Base-by-base conservation (phyloP, 192 early-diverging fungal genomes). In the Coemansia sp. region DNA sequence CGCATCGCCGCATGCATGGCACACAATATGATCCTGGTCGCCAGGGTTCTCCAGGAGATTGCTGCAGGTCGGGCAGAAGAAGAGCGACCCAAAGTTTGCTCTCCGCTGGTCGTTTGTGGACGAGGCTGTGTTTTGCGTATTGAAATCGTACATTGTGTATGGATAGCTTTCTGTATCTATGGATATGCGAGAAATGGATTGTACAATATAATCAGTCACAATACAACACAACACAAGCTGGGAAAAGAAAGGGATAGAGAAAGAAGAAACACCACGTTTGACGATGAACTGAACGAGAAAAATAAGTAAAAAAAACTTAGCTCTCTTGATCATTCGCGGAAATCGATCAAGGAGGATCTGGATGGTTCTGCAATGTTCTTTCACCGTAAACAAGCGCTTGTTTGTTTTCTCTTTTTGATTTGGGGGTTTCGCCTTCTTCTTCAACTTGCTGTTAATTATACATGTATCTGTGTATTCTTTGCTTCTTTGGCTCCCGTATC, bases 61-160 rank as follows among this genome's bases (percentile, higher is more conserved):
- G 36, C 92, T 91, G 74, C 96, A 98, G 42, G 88, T 89, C 38
- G 87, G 82, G 79, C 96, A 98, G 65, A 98, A 96, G 29, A 94
- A 87, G 37, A 98, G 87, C 17, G 88, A 89, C 30, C 88, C 88
- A 68, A 65, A 83, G 56, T 74, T 65, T 23, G 59, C 72, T 54
- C 77, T 72, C 63, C 79, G 65, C 61, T 64, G 67, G 40, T 53
- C 64, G 1, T 23, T 41, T 20, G 50, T 13, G 25, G 50, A 28
- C 27, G 30, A n/a, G 27, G 27, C 30, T 15, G 50, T 31, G 28
- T 6, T 33, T 4, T 33, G 27, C 22, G 50, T 27, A 19, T 11
- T 31, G 25, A 29, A 17, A n/a, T 27, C 7, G 8, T 27, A 15
- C 50, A 53, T 47, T 47, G 4, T 23, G 5, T 47, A 47, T 23